These are phyloP conservation scores for Chaetomiaceae sp. DNA, from an alignment of 2,329 filamentous ascomycete species.

Conservation along the genomic window DNA sequence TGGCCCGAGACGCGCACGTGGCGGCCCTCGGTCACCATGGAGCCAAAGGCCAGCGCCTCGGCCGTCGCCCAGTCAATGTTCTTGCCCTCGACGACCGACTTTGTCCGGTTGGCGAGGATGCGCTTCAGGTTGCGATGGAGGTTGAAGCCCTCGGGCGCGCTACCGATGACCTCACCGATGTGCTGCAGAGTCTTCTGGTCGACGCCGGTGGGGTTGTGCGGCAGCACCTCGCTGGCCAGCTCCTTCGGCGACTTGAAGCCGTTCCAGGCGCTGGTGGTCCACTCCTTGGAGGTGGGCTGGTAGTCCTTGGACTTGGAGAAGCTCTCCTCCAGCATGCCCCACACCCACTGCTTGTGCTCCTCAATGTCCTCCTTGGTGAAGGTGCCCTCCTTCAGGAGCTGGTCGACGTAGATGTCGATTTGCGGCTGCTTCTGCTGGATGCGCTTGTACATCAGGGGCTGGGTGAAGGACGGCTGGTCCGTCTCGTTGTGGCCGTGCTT, in stretches of 20 bases:
- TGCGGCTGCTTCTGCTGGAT: slow-evolving; percentile 80
- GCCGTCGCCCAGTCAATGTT: slow-evolving; percentile 97
- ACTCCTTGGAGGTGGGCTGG: slow-evolving; percentile 92
- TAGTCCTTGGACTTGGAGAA: slow-evolving; percentile 98
- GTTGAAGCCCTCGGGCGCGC: slow-evolving; percentile 76
- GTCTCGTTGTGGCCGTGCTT: slow-evolving; percentile 99
- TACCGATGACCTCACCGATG: slow-evolving; percentile 76
- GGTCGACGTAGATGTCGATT: slow-evolving; percentile 86
- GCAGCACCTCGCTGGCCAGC: slow-evolving; percentile 86
- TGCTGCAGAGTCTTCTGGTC: slow-evolving; percentile 68
- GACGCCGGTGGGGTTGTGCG: slow-evolving; percentile 83
- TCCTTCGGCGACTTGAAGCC: slow-evolving; percentile 99
- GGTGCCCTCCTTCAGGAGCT: slow-evolving; percentile 85
- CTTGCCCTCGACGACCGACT: slow-evolving; percentile 86
- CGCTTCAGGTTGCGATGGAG: slow-evolving; percentile 96
- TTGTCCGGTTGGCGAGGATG: slow-evolving; percentile 83
- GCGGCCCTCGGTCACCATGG: slow-evolving; percentile 86
- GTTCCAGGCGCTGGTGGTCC: slow-evolving; percentile 98
- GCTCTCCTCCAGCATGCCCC: slow-evolving; percentile 97
- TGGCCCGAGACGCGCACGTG: slow-evolving; percentile 97
- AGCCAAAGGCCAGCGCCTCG: slow-evolving; percentile 91
- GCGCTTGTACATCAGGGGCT: slow-evolving; percentile 98
- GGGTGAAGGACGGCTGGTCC: slow-evolving; percentile 98
- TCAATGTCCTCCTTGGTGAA: slow-evolving; percentile 98
- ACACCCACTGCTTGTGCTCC: slow-evolving; percentile 99